Evolutionary conservation across 2,329 filamentous ascomycete species (phyloP), one percentile per base, ranked within the genome.

Genomic region (Colletotrichum tamarilloi): DNA sequence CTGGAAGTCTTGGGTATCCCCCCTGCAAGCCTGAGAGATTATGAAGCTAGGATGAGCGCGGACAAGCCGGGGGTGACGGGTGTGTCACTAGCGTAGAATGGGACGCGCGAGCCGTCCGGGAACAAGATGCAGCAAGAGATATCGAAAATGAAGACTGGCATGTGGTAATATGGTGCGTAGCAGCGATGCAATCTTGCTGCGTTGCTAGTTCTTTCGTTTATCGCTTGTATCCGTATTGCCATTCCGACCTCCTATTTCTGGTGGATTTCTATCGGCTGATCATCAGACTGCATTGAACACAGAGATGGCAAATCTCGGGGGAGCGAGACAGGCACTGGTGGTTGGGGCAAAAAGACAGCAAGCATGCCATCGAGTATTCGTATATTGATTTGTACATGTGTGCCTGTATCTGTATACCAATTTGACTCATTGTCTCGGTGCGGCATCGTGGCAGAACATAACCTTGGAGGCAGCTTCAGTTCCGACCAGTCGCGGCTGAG

Each of bases 61-160:
- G 63, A 74, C 63, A 53, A 60, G 67, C 57, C 22, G 52, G 49
- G 68, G 49, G 63, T 38, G 26, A 19, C 46, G 42, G 68, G 57
- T 55, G 63, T 68, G 68, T 46, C 52, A 42, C 60, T 73, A 71
- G 35, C 24, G 30, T 24, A n/a, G 28, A 12, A 32, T 24, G 24
- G 28, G 12, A 32, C 24, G 22, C 46, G 60, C 46, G 32, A 38
- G 56, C 66, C 38, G 46, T 19, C 55, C 14, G 19, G n/a, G 14
- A 62, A 46, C 52, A 64, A 59, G 59, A 63, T 64, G 67, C 35
- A 46, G 55, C 28, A 32, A 12, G 59, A 68, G 68, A 68, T 72
- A 67, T 72, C 68, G 68, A 74, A 46, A 63, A 74, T 14, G 26
- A 74, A 63, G 35, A 74, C 56, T 62, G 67, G 70, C 70, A 73